Percentiles rank a stretch among this genome's conserved stretches.
phyloP scores from a whole-genome alignment of 768 basidiomycete species.

The Tephrocybe sp. region DNA sequence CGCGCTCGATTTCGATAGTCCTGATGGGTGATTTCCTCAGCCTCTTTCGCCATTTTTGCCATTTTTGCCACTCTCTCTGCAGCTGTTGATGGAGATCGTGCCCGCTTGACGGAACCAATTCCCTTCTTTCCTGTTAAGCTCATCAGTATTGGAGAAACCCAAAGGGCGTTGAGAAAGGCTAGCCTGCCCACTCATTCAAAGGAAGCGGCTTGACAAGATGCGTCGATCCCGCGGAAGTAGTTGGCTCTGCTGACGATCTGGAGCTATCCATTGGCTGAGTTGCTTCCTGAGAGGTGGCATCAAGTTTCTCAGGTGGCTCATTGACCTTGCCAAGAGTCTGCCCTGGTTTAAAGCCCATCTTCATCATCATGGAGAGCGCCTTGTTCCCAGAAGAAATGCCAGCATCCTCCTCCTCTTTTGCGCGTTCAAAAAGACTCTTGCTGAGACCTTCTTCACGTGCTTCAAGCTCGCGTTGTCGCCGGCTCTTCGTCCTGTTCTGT shows the following conservation, averaged over 20 bases:
- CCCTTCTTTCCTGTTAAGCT: conserved; percentile 65
- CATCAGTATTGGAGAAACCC: not conserved
- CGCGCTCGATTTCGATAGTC: conserved; percentile 70
- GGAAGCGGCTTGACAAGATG: conserved; percentile 71
- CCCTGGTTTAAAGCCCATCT: conserved; percentile 90
- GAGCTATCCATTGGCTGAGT: conserved; percentile 1
- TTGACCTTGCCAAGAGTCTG: conserved; percentile 62
- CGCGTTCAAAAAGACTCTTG: conserved; percentile 79
- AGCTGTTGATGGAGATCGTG: conserved; percentile 57
- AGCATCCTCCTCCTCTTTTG: conserved; percentile 58
- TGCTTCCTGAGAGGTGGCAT: conserved; percentile 1
- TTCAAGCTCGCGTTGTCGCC: conserved; percentile 69
- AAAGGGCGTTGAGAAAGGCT: conserved; percentile 20
- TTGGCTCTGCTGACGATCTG: not conserved
- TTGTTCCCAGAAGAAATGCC: conserved; percentile 60
- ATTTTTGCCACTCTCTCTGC: conserved; percentile 70
- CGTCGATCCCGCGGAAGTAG: not conserved
- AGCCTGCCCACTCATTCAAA: conserved; percentile 81
- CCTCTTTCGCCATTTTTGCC: conserved; percentile 77
- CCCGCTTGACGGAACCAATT: conserved; percentile 69
- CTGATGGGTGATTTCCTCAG: conserved; percentile 50
- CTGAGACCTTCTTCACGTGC: conserved; percentile 74
- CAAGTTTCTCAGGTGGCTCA: conserved; percentile 12
- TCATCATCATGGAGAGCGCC: conserved; percentile 88
- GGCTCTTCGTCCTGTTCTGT: conserved; percentile 60